phyloP scores from a whole-genome alignment of 2,329 filamentous ascomycete genomes.

The Arthroderma sp. region DNA sequence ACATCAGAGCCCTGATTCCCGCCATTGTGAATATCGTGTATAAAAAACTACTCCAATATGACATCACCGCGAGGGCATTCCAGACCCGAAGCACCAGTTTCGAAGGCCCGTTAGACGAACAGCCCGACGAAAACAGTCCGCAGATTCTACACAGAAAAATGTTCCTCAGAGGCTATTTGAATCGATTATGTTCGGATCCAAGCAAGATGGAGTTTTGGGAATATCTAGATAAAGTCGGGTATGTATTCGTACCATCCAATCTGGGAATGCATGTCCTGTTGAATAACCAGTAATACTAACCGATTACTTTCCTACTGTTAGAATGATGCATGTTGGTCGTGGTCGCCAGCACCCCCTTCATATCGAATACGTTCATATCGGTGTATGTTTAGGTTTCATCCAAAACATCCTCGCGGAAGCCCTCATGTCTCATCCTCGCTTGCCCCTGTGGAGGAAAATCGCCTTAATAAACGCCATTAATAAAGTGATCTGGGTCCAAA shows the following conservation, averaged over 20 bases:
- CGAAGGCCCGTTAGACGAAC: slow-evolving; percentile 53
- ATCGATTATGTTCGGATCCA: slow-evolving; percentile 60
- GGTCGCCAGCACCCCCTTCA: slow-evolving; percentile 59
- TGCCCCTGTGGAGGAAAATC: slow-evolving; percentile 55
- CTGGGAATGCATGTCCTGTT: background rate
- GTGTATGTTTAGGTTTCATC: slow-evolving; percentile 58
- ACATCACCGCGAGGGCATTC: slow-evolving; percentile 70
- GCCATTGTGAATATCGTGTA: slow-evolving; percentile 76
- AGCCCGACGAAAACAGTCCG: slow-evolving; percentile 53
- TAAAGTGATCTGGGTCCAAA: slow-evolving; percentile 81
- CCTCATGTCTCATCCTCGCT: slow-evolving; percentile 55
- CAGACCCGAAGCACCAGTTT: slow-evolving; percentile 47
- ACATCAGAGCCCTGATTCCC: slow-evolving; percentile 70
- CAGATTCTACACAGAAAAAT: slow-evolving; percentile 67
- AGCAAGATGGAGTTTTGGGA: slow-evolving; percentile 68
- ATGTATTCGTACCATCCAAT: slow-evolving; percentile 18
- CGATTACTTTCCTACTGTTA: slow-evolving; percentile 15
- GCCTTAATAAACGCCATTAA: slow-evolving; percentile 61
- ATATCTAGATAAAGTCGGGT: slow-evolving; percentile 73
- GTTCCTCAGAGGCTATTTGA: slow-evolving; percentile 62
- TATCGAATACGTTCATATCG: slow-evolving; percentile 69
- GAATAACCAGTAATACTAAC: background rate
- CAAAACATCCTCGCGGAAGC: slow-evolving; percentile 67
- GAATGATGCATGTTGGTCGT: slow-evolving; percentile 69
- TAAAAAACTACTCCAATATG: slow-evolving; percentile 64